Base-by-base conservation (phyloP, 2,329 filamentous ascomycete species). In the Fonsecaea nubica region DNA sequence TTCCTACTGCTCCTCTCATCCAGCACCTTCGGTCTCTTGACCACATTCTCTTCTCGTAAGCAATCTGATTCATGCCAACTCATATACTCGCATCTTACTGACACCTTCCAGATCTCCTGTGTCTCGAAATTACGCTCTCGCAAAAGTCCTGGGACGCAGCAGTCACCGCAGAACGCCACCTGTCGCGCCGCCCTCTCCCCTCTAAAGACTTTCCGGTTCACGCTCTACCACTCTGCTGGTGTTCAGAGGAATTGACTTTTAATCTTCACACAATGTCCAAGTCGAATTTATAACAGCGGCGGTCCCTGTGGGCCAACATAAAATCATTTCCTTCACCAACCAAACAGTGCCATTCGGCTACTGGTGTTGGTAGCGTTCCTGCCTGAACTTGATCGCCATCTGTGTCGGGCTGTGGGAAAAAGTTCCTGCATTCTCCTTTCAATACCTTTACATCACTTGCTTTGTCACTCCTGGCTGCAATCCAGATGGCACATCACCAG, bases 231-330 rank as follows among this genome's bases (percentile, higher is more conserved):
- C 18, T 45, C 45, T 50, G 13, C 61, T 21, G 62, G 53, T 65
- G 48, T 36, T 42, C 64, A 56, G 55, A 60, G 25, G 63, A 55
- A 56, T 63, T 18, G 48, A 66, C 25, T 38, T 58, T 33, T 53
- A 40, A 60, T 21, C 56, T 45, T 55, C 36, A 66, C 71, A 76
- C 71, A 72, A 76, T 73, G 74, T 77, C 77, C 74, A 72, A 69
- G 71, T 77, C 67, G 71, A 77, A 78, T 77, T 81, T 79, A 80
- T 81, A 78, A 79, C 78, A 75, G 72, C 72, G 71, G 65, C 68
- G 71, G 77, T 79, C 77, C 77, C 75, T 67, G 63, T 64, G 70
- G 75, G 78, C 78, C 76, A 64, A 67, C 57, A 21, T 59, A 58
- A 21, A 13, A 30, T 30, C 21, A 18, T 25, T 50, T 50, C 53